Evolutionary conservation across 1,139 yeast genomes (phyloP), one percentile per base, ranked within the genome.

Genomic region (Sugiyamaella paludigena): DNA sequence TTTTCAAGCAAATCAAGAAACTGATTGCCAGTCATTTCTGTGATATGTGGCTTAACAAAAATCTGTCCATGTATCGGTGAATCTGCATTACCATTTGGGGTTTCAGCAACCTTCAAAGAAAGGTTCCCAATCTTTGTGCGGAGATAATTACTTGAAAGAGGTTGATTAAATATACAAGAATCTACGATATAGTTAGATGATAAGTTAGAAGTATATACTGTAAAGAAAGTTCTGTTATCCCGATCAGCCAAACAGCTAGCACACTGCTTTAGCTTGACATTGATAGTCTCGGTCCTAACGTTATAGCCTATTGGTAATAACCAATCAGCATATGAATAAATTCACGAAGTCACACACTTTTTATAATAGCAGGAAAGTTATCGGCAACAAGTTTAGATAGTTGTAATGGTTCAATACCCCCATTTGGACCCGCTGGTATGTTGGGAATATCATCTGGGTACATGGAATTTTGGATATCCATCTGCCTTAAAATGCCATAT

Each of bases 61-160:
- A 56, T 45, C 10, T 45, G 50, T 15, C 60, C 65, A n/a, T 52
- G 47, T 5, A 65, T 49, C 1, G 73, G 73, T 6, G 73, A 57
- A 45, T 70, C 74, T 1, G 74, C 74, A 43, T 67, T 64, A 4
- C 74, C 74, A 16, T 53, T 43, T 7, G 73, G 73, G 0, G 74
- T 70, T 33, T 61, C 63, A 0, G 74, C 73, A 1, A 70, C 67
- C 7, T 57, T 54, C 31, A 66, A 55, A 11, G 27, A 37, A 10
- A 50, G 42, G 11, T 45, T 41, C 13, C 47, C 53, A 44, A 65
- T 49, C 32, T 43, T 48, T 3, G 49, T 37, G 9, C 50, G 36
- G 28, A 62, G 48, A 47, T 56, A 53, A 15, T 40, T 35, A 24
- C 46, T 31, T 37, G 49, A 35, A 59, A 55, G 35, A 35, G 45